Conservation (phyloP, 202 grass and related monocot genomes). For the Miscanthus sacchariflorus region DNA sequence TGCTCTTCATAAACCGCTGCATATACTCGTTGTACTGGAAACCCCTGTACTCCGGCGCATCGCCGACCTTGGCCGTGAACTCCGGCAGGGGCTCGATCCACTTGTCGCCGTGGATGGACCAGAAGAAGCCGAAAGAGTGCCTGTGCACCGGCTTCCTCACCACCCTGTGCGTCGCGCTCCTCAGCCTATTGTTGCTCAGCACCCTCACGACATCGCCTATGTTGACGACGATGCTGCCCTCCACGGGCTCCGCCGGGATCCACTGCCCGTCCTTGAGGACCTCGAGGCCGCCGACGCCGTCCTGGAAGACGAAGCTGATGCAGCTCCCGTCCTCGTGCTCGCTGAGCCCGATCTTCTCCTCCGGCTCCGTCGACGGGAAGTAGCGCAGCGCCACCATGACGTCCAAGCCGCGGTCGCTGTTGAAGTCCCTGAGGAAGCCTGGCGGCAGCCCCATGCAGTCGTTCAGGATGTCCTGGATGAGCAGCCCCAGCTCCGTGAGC, state of each 20-base stretch:
- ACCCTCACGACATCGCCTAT: background rate
- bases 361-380: constrained; percentile 40
- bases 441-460: constrained; percentile 56
- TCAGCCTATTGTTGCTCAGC: background rate
- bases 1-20: background rate
- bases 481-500: constrained; percentile 41
- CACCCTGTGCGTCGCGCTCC: constrained; percentile 15
- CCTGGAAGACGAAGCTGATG: constrained; percentile 62
- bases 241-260: constrained; percentile 39
- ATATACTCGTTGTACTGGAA: constrained; percentile 1
- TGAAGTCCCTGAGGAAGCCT: constrained; percentile 60
- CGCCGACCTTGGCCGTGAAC: constrained; percentile 12
- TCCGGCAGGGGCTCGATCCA: constrained; percentile 14
- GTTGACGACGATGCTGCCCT: constrained; percentile 9
- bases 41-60: background rate
- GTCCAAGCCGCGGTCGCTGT: constrained; percentile 50
- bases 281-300: constrained; percentile 55
- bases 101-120: background rate
- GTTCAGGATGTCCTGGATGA: constrained; percentile 58
- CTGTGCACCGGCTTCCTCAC: constrained; percentile 1
- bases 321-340: constrained; percentile 55
- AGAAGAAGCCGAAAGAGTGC: background rate
- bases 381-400: constrained; percentile 47
- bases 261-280: constrained; percentile 59
- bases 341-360: constrained; percentile 14